Evolutionary conservation across 1,284 basidiomycete species (phyloP).

Genomic region (Mycosarcoma mackinlayi): DNA sequence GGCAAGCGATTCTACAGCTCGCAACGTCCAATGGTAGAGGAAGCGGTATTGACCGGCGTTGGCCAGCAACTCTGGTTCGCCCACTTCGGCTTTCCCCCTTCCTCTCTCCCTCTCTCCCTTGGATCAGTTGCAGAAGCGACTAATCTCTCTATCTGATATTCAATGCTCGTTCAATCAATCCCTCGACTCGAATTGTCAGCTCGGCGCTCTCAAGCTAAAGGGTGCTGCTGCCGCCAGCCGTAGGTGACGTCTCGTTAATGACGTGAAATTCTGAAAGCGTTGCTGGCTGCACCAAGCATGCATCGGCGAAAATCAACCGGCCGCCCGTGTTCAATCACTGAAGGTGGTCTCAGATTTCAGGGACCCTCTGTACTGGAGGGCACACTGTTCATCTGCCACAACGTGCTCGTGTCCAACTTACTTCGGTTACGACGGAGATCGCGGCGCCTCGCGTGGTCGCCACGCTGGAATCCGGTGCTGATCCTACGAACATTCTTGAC

Average conservation of each 20-base stretch:
- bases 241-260: too few species aligned
- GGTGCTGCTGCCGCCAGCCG: too few species aligned
- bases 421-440: slow-evolving; percentile 37
- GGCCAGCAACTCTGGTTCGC: background rate
- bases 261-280: too few species aligned
- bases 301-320: slow-evolving; percentile 16
- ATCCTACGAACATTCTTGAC: too few species aligned
- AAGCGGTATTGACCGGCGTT: slow-evolving; percentile 39
- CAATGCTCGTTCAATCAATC: too few species aligned
- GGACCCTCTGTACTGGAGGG: background rate
- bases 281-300: background rate
- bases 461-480: too few species aligned
- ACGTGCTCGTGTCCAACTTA: background rate
- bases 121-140: too few species aligned
- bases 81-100: background rate
- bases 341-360: background rate
- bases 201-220: too few species aligned
- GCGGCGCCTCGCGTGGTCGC: slow-evolving; percentile 16
- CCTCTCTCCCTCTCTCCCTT: background rate
- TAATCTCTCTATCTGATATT: slow-evolving; percentile 1
- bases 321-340: slow-evolving; percentile 3
- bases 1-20: too few species aligned
- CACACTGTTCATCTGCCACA: background rate
- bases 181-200: too few species aligned
- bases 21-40: slow-evolving; percentile 11